A percentile compares a stretch with the other conserved stretches of the same genome.
Evolutionary conservation across 1,284 basidiomycete species (phyloP).

Genomic region (Hymenochaete sp.): DNA sequence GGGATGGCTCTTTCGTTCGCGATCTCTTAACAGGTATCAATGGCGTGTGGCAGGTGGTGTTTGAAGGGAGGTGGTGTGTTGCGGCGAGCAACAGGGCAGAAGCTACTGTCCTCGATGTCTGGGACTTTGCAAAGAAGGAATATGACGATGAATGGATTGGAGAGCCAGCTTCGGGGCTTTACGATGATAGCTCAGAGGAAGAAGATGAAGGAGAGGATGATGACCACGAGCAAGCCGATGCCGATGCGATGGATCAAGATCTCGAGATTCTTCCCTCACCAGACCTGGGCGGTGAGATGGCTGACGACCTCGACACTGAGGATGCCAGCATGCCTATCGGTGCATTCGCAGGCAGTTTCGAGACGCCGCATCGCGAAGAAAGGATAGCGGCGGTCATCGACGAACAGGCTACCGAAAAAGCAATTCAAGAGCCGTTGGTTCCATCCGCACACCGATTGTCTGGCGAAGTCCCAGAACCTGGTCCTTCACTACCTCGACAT

Average conservation of each 20-base stretch:
- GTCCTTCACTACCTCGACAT: conserved; percentile 3
- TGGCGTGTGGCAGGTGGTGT: conserved; percentile 93
- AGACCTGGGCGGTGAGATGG: conserved; percentile 43
- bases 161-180: conserved; percentile 40
- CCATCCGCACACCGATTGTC: too few species aligned
- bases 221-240: conserved; percentile 43
- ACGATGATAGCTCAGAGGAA: conserved; percentile 32
- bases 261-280: conserved; percentile 37
- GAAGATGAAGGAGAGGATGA: conserved; percentile 45
- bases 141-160: conserved; percentile 47
- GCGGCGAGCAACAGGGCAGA: conserved; percentile 82
- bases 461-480: too few species aligned
- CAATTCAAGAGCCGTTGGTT: conserved; percentile 4
- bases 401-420: conserved; percentile 3
- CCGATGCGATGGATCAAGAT: conserved; percentile 69
- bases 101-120: conserved; percentile 73
- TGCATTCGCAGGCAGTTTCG: conserved; percentile 6
- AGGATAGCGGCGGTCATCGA: conserved; percentile 5
- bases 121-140: conserved; percentile 73
- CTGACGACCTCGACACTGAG: conserved; percentile 35
- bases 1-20: conserved; percentile 73
- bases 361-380: conserved; percentile 13
- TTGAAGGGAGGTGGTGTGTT: conserved; percentile 86
- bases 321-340: conserved; percentile 25
- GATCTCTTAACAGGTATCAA: conserved; percentile 84